phyloP scores from a whole-genome alignment of 495 filamentous ascomycete species.

The Tuber magnatum region DNA sequence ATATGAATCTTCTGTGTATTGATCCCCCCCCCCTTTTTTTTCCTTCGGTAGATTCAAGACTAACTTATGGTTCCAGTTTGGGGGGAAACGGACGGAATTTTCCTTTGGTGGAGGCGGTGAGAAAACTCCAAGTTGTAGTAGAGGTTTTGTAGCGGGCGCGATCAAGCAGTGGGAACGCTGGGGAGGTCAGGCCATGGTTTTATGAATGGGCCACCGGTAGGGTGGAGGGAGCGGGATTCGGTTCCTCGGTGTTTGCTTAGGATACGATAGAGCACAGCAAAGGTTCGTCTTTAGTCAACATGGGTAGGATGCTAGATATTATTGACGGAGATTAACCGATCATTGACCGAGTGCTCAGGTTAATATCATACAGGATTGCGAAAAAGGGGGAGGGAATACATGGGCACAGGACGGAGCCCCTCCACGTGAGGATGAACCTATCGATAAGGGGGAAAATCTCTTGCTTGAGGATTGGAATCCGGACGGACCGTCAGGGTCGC shows the following conservation, averaged over 20 bases:
- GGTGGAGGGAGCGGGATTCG: neutral
- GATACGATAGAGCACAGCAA: neutral
- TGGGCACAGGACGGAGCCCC: neutral
- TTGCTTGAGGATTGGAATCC: neutral
- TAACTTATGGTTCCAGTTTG: neutral
- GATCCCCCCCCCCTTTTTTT: no score
- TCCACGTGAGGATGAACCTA: neutral
- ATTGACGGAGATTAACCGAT: neutral
- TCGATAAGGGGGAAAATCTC: neutral
- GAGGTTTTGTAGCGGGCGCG: neutral
- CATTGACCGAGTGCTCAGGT: neutral
- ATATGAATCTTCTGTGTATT: conserved; percentile 5
- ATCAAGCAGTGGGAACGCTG: neutral
- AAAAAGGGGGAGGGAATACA: neutral
- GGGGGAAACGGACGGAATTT: neutral
- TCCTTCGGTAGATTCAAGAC: neutral
- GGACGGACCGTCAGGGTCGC: neutral
- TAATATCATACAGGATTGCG: neutral
- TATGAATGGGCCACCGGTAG: neutral
- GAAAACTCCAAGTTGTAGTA: neutral
- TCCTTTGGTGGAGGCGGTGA: neutral
- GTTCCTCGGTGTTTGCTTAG: neutral
- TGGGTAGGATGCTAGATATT: neutral
- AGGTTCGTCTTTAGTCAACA: neutral
- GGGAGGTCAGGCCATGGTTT: neutral